A percentile compares a stretch with the other conserved stretches of the same genome.
These are phyloP conservation scores for Delonix regia DNA, from an alignment of 306 rosid genomes.

Conservation along the genomic window DNA sequence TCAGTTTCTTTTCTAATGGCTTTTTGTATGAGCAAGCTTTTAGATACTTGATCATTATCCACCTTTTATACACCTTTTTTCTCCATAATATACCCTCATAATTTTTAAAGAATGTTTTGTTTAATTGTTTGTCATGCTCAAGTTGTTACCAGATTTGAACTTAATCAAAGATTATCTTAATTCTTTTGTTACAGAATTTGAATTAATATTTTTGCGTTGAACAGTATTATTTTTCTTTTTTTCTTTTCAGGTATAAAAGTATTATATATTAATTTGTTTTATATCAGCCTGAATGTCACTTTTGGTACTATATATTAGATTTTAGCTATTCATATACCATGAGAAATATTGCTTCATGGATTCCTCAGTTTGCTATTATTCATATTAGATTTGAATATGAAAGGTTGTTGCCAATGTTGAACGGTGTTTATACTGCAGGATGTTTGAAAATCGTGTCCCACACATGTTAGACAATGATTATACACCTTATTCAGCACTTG, in stretches of 20 bases:
- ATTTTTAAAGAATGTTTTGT: neutral
- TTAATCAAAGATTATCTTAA: neutral
- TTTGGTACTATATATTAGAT: neutral
- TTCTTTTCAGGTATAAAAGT: neutral
- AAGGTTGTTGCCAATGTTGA: constrained; percentile 29
- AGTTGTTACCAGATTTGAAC: neutral
- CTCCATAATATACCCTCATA: neutral
- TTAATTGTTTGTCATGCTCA: neutral
- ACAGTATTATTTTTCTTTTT: neutral
- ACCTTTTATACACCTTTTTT: too few relatives aligned
- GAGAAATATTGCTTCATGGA: neutral
- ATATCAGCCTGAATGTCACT: neutral
- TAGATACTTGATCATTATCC: neutral
- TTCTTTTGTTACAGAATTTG: neutral
- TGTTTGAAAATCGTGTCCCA: constrained; percentile 93
- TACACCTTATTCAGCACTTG: constrained; percentile 91
- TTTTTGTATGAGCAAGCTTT: neutral
- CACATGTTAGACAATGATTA: constrained; percentile 95
- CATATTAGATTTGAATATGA: constrained; percentile 17
- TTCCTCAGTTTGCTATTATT: neutral
- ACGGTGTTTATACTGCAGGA: constrained; percentile 56
- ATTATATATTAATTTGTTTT: neutral
- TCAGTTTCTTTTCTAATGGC: constrained; percentile 11
- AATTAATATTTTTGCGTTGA: neutral
- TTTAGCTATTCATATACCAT: neutral